Conservation (phyloP, 83 land plant genomes). For the Larix sibirica region DNA sequence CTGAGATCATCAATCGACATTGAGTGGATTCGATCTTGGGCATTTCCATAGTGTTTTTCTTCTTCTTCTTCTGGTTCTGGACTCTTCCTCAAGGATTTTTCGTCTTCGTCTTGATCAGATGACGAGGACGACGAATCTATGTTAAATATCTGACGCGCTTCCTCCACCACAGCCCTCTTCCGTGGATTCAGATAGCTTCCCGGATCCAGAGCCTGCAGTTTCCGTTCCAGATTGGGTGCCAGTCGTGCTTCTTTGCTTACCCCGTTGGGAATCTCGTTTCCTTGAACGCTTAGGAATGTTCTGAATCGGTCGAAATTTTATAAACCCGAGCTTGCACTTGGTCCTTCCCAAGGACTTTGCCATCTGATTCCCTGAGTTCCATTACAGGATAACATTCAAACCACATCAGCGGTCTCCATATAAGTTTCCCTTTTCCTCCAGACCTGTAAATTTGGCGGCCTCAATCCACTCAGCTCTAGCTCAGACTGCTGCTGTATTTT, state of each 20-base stretch:
- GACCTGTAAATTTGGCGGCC: no score
- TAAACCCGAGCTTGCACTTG: not conserved
- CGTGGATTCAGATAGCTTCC: not conserved
- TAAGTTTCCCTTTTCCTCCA: no score
- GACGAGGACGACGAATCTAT: slow-evolving; percentile 17
- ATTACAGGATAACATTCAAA: slow-evolving; percentile 15
- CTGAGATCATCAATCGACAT: slow-evolving; percentile 7
- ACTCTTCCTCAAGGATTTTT: not conserved
- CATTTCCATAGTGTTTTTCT: not conserved
- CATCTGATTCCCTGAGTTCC: slow-evolving; percentile 35
- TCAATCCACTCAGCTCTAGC: no score
- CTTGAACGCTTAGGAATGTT: slow-evolving; percentile 28
- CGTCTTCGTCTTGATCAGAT: slow-evolving; percentile 25
- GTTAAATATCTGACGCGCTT: slow-evolving; percentile 9
- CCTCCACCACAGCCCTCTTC: slow-evolving; percentile 23
- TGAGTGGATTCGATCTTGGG: not conserved
- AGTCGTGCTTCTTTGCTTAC: slow-evolving; percentile 18
- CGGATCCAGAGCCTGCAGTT: slow-evolving; percentile 14
- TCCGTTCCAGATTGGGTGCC: slow-evolving; percentile 16
- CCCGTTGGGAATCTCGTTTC: slow-evolving; percentile 27
- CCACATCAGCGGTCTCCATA: not conserved
- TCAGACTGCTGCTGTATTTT: no score
- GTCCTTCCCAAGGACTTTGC: slow-evolving; percentile 15
- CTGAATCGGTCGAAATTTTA: slow-evolving; percentile 14
- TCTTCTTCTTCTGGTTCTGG: not conserved